Percentiles rank a stretch among this genome's conserved stretches.
Conservation (phyloP, 1,284 basidiomycete species). For the Thelephora terrestris region DNA sequence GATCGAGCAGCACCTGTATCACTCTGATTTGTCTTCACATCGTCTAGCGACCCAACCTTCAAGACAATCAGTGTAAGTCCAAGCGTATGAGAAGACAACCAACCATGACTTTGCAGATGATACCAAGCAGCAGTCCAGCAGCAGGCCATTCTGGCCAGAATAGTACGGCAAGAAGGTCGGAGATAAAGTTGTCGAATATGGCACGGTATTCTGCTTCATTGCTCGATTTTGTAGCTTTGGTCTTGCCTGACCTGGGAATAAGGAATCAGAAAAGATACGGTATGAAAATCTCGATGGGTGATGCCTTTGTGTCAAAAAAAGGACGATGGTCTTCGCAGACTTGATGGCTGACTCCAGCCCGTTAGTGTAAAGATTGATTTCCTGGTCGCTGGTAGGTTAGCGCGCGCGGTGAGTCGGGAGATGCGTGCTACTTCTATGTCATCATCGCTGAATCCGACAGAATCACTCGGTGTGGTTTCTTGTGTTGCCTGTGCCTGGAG, state of each 20-base stretch:
- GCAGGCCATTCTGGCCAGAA: conserved; percentile 98
- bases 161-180: conserved; percentile 81
- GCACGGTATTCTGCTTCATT: conserved; percentile 86
- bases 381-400: conserved; percentile 27
- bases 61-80: neutral
- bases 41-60: conserved; percentile 70
- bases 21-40: conserved; percentile 58
- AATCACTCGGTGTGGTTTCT: conserved; percentile 41
- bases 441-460: conserved; percentile 48
- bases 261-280: neutral
- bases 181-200: conserved; percentile 85
- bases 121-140: conserved; percentile 69
- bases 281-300: conserved; percentile 6
- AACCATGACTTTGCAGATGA: conserved; percentile 79
- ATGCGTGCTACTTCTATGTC: conserved; percentile 43
- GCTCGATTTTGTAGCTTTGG: conserved; percentile 77
- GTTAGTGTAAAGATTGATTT: conserved; percentile 53
- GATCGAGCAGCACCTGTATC: conserved; percentile 80
- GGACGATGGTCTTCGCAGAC: conserved; percentile 74
- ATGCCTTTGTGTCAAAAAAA: conserved; percentile 76
- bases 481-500: conserved; percentile 51
- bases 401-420: neutral
- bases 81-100: conserved; percentile 7
- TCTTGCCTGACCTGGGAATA: conserved; percentile 54
- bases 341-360: conserved; percentile 74